Percentiles rank a stretch among this genome's conserved stretches.
Evolutionary conservation across 345 rosid species (phyloP).

Genomic region (Alliaria petiolata): DNA sequence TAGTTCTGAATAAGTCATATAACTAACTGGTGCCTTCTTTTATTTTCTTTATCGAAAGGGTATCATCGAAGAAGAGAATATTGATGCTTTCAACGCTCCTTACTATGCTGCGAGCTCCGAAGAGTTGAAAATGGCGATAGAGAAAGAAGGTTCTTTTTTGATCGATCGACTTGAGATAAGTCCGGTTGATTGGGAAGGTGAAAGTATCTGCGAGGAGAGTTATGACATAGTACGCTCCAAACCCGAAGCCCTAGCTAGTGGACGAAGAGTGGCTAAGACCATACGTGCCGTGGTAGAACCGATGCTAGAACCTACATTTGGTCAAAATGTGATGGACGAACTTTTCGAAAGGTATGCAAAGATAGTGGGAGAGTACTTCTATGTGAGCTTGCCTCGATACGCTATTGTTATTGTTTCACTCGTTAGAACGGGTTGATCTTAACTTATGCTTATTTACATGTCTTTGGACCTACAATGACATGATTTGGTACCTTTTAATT

Average conservation of each 20-base stretch:
- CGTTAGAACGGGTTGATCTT: slow-evolving; percentile 25
- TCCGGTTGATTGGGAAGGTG: slow-evolving; percentile 58
- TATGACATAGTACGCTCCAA: not conserved
- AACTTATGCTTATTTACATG: slow-evolving; percentile 12
- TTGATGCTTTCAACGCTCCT: slow-evolving; percentile 71
- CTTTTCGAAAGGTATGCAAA: slow-evolving; percentile 44
- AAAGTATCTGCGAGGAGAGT: slow-evolving; percentile 15
- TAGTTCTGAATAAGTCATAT: not conserved
- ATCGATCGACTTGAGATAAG: slow-evolving; percentile 47
- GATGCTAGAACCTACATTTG: slow-evolving; percentile 57
- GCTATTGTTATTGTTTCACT: slow-evolving; percentile 41
- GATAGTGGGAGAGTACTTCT: slow-evolving; percentile 44
- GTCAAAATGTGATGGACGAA: slow-evolving; percentile 42
- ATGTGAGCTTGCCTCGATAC: slow-evolving; percentile 33
- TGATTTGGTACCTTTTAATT: slow-evolving; percentile 6
- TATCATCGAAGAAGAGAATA: slow-evolving; percentile 48
- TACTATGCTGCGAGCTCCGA: slow-evolving; percentile 64
- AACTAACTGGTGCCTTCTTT: not conserved
- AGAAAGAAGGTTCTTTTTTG: slow-evolving; percentile 58
- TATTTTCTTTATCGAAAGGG: slow-evolving; percentile 41
- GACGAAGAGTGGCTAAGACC: slow-evolving; percentile 48
- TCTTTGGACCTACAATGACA: slow-evolving; percentile 12
- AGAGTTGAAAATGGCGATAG: slow-evolving; percentile 45
- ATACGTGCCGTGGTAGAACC: slow-evolving; percentile 77
- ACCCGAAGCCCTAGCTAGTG: slow-evolving; percentile 28